Base-by-base conservation (phyloP, 75 land plant genomes). In the Chamaecyparis obtusa region DNA sequence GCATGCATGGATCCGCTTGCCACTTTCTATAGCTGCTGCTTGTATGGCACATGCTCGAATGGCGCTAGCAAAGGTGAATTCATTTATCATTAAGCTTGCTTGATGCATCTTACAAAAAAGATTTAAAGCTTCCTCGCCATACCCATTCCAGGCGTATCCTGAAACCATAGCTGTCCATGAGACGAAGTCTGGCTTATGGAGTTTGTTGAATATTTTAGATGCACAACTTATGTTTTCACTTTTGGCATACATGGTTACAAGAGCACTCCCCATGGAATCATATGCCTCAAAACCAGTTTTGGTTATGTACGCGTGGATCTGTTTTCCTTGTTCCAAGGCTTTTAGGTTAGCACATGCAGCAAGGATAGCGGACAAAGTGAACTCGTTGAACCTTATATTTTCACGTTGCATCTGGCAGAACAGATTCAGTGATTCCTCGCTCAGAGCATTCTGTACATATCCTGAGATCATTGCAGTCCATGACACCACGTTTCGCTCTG, bases 401-500 rank as follows among this genome's bases (percentile, higher is more conserved):
- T n/a, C 41, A 32, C 27, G 2, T 24, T 36, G 33, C 87, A 87
- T 87, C 21, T 33, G 87, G 30, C 36, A 43, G 27, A 77, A 44
- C 37, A 87, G 81, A 37, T 46, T 55, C 46, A 87, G 54, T 14
- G 87, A 37, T 9, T 87, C 87, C 49, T 21, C 67, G 11, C 19
- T 17, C 16, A 41, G 24, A 4, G 48, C 86, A 87, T 77, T 79
- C 27, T 87, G 60, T 15, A 85, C 85, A 87, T 82, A 87, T 48
- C 87, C 85, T 46, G 51, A 37, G 30, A 83, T 16, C 36, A 87
- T 87, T 19, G 83, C 84, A 87, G 86, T 46, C 87, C 87, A 87
- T 27, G 87, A 43, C 43, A 77, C 51, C 27, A 83, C 51, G 84
- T 81, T 82, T 33, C 71, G 87, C 55, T 41, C 37, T 27, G 48